phyloP scores from a whole-genome alignment of 345 rosid genomes.

The Citrus hindsii region DNA sequence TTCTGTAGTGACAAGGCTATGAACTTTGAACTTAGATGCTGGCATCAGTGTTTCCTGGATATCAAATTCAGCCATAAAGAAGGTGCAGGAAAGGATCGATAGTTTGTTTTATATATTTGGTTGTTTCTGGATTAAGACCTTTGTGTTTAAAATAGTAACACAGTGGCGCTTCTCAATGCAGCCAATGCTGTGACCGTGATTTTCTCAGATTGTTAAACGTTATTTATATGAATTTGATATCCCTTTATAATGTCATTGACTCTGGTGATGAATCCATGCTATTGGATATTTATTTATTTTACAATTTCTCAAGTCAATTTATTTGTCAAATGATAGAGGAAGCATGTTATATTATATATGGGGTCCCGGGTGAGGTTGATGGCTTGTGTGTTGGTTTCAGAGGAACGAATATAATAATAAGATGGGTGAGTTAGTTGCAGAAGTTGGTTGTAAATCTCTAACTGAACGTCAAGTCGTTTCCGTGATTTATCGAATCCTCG shows the following conservation, averaged over 20 bases:
- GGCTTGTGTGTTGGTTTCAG: too few relatives aligned
- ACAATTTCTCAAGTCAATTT: background rate
- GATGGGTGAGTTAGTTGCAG: background rate
- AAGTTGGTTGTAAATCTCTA: background rate
- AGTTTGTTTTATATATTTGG: background rate
- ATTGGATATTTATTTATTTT: background rate
- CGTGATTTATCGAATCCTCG: too few relatives aligned
- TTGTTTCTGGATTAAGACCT: too few relatives aligned
- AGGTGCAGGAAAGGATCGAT: background rate
- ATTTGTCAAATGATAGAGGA: too few relatives aligned
- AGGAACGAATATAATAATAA: too few relatives aligned
- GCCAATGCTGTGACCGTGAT: background rate
- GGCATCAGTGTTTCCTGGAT: background rate
- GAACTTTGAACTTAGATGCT: background rate
- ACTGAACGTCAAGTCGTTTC: background rate
- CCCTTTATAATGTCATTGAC: background rate
- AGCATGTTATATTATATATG: too few relatives aligned
- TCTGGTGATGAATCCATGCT: background rate
- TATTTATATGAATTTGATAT: background rate
- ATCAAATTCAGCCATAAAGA: background rate
- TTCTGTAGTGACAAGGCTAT: background rate
- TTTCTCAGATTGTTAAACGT: background rate
- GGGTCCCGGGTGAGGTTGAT: too few relatives aligned
- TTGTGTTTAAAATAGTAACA: too few relatives aligned
- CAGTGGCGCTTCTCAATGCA: too few relatives aligned